phyloP scores from a whole-genome alignment of 2,329 filamentous ascomycete genomes.

The Penicillium sp. region DNA sequence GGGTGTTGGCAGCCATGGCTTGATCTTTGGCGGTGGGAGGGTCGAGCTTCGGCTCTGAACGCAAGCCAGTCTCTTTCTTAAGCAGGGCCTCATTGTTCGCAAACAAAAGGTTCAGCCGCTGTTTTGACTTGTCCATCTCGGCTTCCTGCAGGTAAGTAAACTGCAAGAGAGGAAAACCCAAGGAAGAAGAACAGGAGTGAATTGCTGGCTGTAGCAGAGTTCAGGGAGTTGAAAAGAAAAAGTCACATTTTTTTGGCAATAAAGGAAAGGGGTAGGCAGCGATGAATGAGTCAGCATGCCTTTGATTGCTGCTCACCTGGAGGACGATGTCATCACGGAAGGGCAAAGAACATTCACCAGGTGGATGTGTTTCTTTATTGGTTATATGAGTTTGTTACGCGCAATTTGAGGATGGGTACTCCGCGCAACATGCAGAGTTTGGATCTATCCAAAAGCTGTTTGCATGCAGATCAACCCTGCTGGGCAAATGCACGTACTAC shows the following conservation, averaged over 20 bases:
- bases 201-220: not conserved
- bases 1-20: not conserved
- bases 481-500: too few species aligned
- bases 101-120: constrained; percentile 29
- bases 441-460: too few species aligned
- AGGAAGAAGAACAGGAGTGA: not conserved
- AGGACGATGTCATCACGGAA: too few species aligned
- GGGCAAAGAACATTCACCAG: too few species aligned
- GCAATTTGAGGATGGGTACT: too few species aligned
- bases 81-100: constrained; percentile 22
- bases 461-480: too few species aligned
- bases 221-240: not conserved
- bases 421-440: too few species aligned
- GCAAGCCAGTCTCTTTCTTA: constrained; percentile 19
- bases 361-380: too few species aligned
- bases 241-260: not conserved
- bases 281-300: too few species aligned
- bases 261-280: too few species aligned
- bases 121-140: constrained; percentile 4
- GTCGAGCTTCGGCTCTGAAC: not conserved
- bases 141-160: not conserved
- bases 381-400: too few species aligned
- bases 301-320: not conserved
- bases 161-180: not conserved
- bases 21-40: not conserved